Evolutionary conservation across 1,284 basidiomycete genomes (phyloP), one percentile per base, ranked within the genome.

Genomic region (Apiotrichum akiyoshidainum): DNA sequence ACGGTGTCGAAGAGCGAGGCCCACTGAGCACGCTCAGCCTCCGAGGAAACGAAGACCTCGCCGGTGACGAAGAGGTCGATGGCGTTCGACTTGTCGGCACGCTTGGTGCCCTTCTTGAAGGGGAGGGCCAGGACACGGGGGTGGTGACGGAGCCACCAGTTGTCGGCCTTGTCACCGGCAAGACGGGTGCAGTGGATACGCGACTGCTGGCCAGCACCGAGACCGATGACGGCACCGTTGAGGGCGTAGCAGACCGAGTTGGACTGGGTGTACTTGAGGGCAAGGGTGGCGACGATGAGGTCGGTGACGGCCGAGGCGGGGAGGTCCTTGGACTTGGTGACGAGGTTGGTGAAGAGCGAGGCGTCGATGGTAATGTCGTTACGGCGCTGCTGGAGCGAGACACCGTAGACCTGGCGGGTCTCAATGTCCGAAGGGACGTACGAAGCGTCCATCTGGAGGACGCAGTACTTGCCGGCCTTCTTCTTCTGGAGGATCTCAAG

Each of bases 121-220:
- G 94, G 63, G 14, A 65, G 60, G 12, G 63, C 60, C 39, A 65
- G 60, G 50, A 94, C 93, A 50, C 91, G 88, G 0, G 93, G 88
- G 80, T 98, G 93, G 81, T 98, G 93, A 40, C 95, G 87, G 58
- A 98, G 83, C 95, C 96, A 99, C 93, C 95, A 99, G 69, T 94
- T 86, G 81, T 99, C 96, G n/a, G 93, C 93, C 81, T 99, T 99
- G 64, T 87, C 86, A 13, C 96, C 95, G 1, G 96, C 96, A 48
- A 99, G 86, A 52, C 96, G 89, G 21, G 95, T 99, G 81, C 96
- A 99, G 82, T 99, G 96, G 75, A 99, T 99, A 57, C 95, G 90
- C 11, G 93, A 97, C 78, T 99, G 96, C 77, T 99, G 95, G 16
- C 96, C 95, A 0, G 96, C 96, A 53, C 95, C 95, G 52, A 98